Percentiles rank a stretch among this genome's conserved stretches.
These are phyloP conservation scores for Suillus subaureus DNA, from an alignment of 768 basidiomycete genomes.

Conservation along the genomic window DNA sequence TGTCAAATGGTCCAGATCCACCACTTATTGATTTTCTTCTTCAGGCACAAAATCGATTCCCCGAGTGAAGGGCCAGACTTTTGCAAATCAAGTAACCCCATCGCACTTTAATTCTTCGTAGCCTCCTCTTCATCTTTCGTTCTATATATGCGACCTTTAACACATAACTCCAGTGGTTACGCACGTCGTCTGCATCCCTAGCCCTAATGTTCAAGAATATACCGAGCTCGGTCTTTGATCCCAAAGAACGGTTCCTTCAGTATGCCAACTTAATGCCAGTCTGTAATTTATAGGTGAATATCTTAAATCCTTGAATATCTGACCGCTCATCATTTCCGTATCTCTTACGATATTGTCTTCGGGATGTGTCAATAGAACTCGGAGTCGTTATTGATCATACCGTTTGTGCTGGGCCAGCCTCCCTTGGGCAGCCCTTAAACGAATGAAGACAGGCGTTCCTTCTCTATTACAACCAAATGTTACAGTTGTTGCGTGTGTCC, in stretches of 20 bases:
- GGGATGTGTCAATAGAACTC: not conserved
- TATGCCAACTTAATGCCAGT: too few relatives aligned
- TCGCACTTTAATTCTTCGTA: not conserved
- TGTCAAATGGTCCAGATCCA: not conserved
- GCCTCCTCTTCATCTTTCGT: not conserved
- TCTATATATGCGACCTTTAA: not conserved
- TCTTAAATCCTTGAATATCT: too few relatives aligned
- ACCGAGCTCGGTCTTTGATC: too few relatives aligned
- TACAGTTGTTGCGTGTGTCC: too few relatives aligned
- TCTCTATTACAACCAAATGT: too few relatives aligned
- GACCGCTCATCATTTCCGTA: too few relatives aligned
- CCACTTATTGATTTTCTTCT: not conserved
- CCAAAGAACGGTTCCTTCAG: too few relatives aligned
- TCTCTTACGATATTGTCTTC: not conserved
- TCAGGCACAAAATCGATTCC: not conserved
- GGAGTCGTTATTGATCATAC: not conserved
- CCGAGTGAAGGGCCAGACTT: not conserved
- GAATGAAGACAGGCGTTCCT: too few relatives aligned
- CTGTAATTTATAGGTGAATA: too few relatives aligned
- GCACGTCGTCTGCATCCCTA: not conserved
- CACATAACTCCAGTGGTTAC: not conserved
- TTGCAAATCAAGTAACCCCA: not conserved
- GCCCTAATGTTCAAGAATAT: not conserved
- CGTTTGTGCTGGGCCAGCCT: not conserved
- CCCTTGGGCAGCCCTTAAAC: not conserved